These are phyloP conservation scores for Purshia tridentata DNA, from an alignment of 306 rosid species.

Conservation along the genomic window DNA sequence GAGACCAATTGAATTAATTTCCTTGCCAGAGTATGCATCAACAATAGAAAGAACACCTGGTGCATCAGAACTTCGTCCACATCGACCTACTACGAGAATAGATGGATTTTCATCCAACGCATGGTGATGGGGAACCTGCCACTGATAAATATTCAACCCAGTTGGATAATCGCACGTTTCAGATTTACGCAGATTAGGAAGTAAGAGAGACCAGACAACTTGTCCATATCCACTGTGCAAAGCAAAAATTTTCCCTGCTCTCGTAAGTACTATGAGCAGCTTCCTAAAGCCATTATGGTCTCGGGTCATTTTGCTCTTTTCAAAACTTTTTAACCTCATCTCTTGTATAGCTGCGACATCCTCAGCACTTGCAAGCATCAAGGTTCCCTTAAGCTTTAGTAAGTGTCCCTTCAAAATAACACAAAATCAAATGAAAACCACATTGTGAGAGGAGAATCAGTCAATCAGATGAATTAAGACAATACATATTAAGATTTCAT, in stretches of 20 bases:
- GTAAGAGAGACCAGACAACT: constrained; percentile 79
- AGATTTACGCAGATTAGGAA: constrained; percentile 60
- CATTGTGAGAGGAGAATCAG: constrained; percentile 29
- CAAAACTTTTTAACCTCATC: constrained; percentile 77
- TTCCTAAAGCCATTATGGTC: constrained; percentile 98
- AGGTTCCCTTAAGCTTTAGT: constrained; percentile 93
- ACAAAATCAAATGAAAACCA: constrained; percentile 30
- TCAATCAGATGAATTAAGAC: constrained; percentile 16
- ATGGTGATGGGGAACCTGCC: constrained; percentile 98
- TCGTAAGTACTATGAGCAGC: constrained; percentile 81
- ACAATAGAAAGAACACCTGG: constrained; percentile 77
- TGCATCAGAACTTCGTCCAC: constrained; percentile 60
- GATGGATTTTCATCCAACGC: constrained; percentile 95
- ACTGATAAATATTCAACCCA: constrained; percentile 83
- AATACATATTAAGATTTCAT: constrained; percentile 19
- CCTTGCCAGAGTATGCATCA: constrained; percentile 80
- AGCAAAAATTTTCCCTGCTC: constrained; percentile 89
- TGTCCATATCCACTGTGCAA: constrained; percentile 98
- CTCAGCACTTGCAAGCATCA: constrained; percentile 90
- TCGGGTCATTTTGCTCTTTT: constrained; percentile 94
- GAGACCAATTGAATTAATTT: constrained; percentile 50
- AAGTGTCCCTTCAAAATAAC: constrained; percentile 67
- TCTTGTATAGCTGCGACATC: constrained; percentile 86
- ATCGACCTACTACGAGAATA: constrained; percentile 72
- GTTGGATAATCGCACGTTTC: constrained; percentile 60